Evolutionary conservation across 345 rosid species (phyloP), one percentile per base, ranked within the genome.

Genomic region (Toxicodendron radicans): DNA sequence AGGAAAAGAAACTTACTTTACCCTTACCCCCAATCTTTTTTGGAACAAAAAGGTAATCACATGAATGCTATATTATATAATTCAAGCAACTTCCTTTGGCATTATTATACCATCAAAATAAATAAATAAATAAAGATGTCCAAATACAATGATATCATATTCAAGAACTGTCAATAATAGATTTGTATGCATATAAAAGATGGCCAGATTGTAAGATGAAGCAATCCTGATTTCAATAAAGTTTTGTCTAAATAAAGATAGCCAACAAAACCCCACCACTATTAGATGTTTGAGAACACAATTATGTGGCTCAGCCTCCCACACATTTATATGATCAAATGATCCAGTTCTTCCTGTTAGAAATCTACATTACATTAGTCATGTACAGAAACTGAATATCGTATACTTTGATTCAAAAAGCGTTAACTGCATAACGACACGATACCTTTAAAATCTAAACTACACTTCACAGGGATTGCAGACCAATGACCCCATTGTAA

Each of bases 261-360:
- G 64, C 76, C 65, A 77, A 23, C 45, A 74, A 58, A 79, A 70
- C 81, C 85, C 79, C 81, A 80, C 79, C 79, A 82, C 64, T 58
- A 75, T 74, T 51, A 48, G 58, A 51, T 78, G 81, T 62, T 64
- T 64, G 38, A 64, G 41, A 77, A 80, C 84, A 83, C 76, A 66
- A 82, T 79, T 66, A 85, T 79, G 51, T 57, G 61, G 38, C 62
- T 65, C 73, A 58, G 73, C 43, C 9, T 5, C 8, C 6, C 6
- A 71, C 60, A 12, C 23, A 20, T 63, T 23, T 23, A 32, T 72
- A 14, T n/a, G 72, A 58, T 70, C 66, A 63, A 70, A 71, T 24
- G 18, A 27, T 65, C 58, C 46, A 67, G 48, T 67, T 32, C 53
- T 72, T 33, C 41, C 18, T 35, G 66, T 64, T 66, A 75, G 74